Base-by-base conservation (phyloP, 164 flowering plant genomes). In the Vitis cinerea region DNA sequence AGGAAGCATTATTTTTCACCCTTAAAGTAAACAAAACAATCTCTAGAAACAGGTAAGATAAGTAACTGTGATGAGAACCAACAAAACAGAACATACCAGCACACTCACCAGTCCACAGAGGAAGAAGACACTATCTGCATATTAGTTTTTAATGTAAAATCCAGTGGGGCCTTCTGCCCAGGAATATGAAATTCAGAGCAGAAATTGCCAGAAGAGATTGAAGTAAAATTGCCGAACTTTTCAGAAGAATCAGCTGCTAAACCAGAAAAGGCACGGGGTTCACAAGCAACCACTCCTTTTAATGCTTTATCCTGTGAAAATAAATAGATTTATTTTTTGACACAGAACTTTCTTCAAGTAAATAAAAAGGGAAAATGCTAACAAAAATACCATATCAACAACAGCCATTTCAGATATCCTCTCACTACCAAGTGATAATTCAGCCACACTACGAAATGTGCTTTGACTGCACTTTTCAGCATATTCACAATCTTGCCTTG, bases 71-170 rank as follows among this genome's bases (percentile, higher is more conserved):
- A 65, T 37, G 65, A 6, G 52, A 67, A 67, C 19, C 8, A 15
- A n/a, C 10, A 50, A 49, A 9, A 66, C 12, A 15, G 7, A 27
- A 23, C n/a, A 51, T 4, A 65, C 10, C 10, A 50, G 2, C 10
- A 69, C 9, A 81, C 92, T 81, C 75, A 96, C 99, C 95, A 84
- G 71, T 75, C 82, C 60, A 93, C 80, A 10, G 98, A 83, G 59
- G 92, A 87, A 27, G 97, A 88, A 16, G 87, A 83, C 54, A 83
- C 76, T 63, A 96, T 67, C 23, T 94, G 83, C 85, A 93, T 81
- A 47, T 62, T 68, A 63, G 98, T 83, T 83, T 93, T 96, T 64
- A 96, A 70, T 52, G 97, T 89, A 63, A 93, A 77, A 82, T 96
- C 99, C 56, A 96, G 68, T 56, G 98, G 99, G 77, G 69, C 76